Conservation (phyloP, 2,329 filamentous ascomycete species). For the Ploettnerulaceae sp. region DNA sequence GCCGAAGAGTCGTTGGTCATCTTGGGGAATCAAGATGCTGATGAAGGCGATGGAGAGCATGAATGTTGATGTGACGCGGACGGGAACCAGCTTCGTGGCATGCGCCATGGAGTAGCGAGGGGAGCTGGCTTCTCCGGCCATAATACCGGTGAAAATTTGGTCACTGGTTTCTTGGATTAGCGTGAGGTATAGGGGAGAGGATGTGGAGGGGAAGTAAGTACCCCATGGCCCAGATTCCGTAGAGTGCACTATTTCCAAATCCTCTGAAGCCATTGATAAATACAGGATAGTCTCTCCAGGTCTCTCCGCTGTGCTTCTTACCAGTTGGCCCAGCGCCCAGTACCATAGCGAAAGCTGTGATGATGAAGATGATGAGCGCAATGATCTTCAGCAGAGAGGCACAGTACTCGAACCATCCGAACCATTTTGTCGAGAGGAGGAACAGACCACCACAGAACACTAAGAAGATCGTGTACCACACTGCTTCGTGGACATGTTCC, state of each 20-base stretch:
- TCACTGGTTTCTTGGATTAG: constrained; percentile 3
- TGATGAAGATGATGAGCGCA: constrained; percentile 36
- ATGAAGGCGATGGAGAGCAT: constrained; percentile 13
- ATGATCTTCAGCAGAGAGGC: constrained; percentile 37
- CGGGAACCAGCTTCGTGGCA: constrained; percentile 15
- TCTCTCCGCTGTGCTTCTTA: constrained; percentile 32
- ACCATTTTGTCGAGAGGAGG: constrained; percentile 22
- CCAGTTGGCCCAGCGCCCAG: constrained; percentile 38
- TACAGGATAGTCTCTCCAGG: constrained; percentile 32
- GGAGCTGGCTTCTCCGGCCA: constrained; percentile 23
- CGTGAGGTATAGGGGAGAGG: background rate
- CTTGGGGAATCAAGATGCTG: constrained; percentile 22
- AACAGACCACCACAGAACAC: constrained; percentile 20
- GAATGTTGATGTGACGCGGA: constrained; percentile 12
- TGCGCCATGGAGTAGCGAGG: constrained; percentile 17
- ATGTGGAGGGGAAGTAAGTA: background rate
- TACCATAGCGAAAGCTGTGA: constrained; percentile 37
- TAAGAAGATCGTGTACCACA: constrained; percentile 23
- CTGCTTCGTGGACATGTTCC: constrained; percentile 16
- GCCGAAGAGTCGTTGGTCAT: constrained; percentile 16
- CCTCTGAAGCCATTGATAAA: constrained; percentile 37
- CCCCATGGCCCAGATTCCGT: constrained; percentile 20
- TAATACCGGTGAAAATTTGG: constrained; percentile 30
- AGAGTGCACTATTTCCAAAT: constrained; percentile 28
- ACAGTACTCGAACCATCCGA: constrained; percentile 37